phyloP scores from a whole-genome alignment of 1,139 yeast genomes.

The Lizanozyma gosingica region DNA sequence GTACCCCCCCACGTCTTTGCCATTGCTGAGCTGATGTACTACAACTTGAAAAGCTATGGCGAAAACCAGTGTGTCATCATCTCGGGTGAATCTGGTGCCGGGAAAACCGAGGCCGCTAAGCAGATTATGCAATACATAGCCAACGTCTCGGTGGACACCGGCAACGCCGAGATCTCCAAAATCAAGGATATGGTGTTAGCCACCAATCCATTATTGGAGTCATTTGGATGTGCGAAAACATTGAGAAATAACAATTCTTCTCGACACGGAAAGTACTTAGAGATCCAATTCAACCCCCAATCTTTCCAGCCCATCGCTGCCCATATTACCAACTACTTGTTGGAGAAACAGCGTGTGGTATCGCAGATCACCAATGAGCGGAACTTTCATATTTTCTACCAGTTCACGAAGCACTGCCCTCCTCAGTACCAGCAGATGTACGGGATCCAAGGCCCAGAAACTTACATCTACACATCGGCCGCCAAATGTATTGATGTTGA shows the following conservation, averaged over 20 bases:
- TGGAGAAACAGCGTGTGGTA: conserved; percentile 94
- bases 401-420: conserved; percentile 86
- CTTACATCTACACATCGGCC: conserved; percentile 80
- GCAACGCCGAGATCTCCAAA: conserved; percentile 47
- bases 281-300: conserved; percentile 73
- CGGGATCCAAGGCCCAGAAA: conserved; percentile 92
- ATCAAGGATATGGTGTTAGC: conserved; percentile 98
- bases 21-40: conserved; percentile 95
- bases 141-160: conserved; percentile 51
- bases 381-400: conserved; percentile 95
- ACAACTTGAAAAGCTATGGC: conserved; percentile 86
- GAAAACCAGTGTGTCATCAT: conserved; percentile 97
- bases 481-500: conserved; percentile 81
- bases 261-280: conserved; percentile 94
- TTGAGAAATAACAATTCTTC: conserved; percentile 93
- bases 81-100: conserved; percentile 99
- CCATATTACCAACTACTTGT: conserved; percentile 85
- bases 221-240: conserved; percentile 98
- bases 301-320: conserved; percentile 87
- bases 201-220: conserved; percentile 90
- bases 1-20: conserved; percentile 99
- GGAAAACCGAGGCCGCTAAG: conserved; percentile 97
- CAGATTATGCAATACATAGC: conserved; percentile 98
- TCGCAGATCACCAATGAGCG: conserved; percentile 88
- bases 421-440: conserved; percentile 72